phyloP scores from a whole-genome alignment of 2,329 filamentous ascomycete genomes.

The Emergomyces orientalis region DNA sequence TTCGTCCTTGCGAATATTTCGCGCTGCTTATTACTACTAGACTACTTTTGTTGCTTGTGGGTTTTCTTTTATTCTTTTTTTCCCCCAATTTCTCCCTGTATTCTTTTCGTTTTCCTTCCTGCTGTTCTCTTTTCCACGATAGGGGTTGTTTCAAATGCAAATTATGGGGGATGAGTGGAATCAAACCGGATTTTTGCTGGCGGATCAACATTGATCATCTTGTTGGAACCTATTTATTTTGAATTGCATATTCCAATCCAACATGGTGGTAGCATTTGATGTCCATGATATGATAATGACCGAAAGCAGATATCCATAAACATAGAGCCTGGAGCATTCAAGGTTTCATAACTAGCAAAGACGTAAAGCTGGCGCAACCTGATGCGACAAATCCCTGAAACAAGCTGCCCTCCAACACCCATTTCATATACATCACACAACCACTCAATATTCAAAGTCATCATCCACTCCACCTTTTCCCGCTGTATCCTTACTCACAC shows the following conservation, averaged over 20 bases:
- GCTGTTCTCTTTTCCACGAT: background rate
- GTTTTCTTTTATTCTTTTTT: background rate
- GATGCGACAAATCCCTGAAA: background rate
- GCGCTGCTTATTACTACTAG: background rate
- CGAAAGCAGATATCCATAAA: background rate
- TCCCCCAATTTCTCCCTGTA: background rate
- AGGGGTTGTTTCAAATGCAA: background rate
- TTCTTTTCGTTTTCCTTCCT: background rate
- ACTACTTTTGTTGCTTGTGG: background rate
- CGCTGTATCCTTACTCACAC: slow-evolving; percentile 70
- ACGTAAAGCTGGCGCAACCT: background rate
- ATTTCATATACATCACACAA: background rate
- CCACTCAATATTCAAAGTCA: slow-evolving; percentile 81
- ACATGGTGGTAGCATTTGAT: background rate
- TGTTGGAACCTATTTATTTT: too few species aligned
- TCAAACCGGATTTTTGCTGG: background rate
- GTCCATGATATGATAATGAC: background rate
- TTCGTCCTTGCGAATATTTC: background rate
- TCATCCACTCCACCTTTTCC: slow-evolving; percentile 88
- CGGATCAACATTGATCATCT: background rate
- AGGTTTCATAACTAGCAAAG: background rate
- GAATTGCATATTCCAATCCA: background rate
- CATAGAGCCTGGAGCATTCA: background rate
- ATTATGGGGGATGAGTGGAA: background rate
- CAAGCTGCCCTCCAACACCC: background rate